A percentile compares a stretch with the other conserved stretches of the same genome.
phyloP scores from a whole-genome alignment of 495 filamentous ascomycete species.

The Aspergillus egyptiacus region DNA sequence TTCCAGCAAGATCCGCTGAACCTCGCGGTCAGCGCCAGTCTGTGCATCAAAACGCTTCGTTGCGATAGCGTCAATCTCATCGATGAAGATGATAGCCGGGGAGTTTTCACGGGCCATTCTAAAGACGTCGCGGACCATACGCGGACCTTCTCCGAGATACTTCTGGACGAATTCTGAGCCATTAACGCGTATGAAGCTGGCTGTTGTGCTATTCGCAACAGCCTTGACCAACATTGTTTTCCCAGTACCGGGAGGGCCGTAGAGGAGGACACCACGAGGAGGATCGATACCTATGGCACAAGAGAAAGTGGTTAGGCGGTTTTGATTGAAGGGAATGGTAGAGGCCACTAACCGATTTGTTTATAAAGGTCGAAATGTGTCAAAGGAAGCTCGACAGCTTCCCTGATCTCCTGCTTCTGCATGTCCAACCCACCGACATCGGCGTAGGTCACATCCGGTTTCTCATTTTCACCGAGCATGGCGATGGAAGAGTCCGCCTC shows the following conservation, averaged over 20 bases:
- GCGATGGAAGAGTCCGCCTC: constrained; percentile 98
- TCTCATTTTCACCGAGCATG: constrained; percentile 93
- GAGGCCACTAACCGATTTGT: constrained; percentile 62
- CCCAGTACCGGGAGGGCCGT: constrained; percentile 92
- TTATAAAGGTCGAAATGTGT: constrained; percentile 98
- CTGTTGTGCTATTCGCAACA: constrained; percentile 95
- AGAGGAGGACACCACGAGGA: constrained; percentile 89
- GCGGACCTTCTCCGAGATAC: constrained; percentile 93
- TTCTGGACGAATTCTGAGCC: constrained; percentile 99
- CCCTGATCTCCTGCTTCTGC: constrained; percentile 99
- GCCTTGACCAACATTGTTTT: constrained; percentile 99
- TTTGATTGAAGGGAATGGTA: neutral
- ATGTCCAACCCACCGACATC: constrained; percentile 98
- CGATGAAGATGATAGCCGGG: constrained; percentile 98
- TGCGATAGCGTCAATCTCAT: constrained; percentile 98
- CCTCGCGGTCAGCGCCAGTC: constrained; percentile 94
- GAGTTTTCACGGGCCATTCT: constrained; percentile 98
- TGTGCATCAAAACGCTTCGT: constrained; percentile 99
- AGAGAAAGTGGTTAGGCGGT: constrained; percentile 19
- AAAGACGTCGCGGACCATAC: constrained; percentile 99
- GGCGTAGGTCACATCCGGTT: constrained; percentile 96
- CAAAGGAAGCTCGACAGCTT: constrained; percentile 92
- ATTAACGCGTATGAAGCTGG: constrained; percentile 96
- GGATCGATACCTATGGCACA: constrained; percentile 74
- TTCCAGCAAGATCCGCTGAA: constrained; percentile 95